Conservation (phyloP, 2,329 filamentous ascomycete genomes). For the Trichothecium roseum region DNA sequence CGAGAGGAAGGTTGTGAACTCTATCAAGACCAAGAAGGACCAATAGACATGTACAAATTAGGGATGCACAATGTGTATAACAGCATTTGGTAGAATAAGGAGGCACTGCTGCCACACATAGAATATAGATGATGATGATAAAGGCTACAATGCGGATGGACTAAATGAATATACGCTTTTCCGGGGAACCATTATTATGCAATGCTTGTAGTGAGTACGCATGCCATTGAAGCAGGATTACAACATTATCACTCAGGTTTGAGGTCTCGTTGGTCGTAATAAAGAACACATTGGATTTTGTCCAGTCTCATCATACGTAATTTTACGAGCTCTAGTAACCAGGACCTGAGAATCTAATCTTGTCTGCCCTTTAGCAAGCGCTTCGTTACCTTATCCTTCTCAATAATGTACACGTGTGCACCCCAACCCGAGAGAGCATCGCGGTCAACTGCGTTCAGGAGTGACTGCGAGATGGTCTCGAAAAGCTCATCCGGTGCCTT, state of each 20-base stretch:
- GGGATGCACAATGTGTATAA: conserved; percentile 8
- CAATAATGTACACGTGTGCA: conserved; percentile 97
- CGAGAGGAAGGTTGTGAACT: conserved; percentile 31
- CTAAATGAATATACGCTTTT: conserved; percentile 1
- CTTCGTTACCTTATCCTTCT: conserved; percentile 99
- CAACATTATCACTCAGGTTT: too few relatives aligned
- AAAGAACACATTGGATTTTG: too few relatives aligned
- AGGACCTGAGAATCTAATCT: conserved; percentile 46
- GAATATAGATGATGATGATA: conserved; percentile 14
- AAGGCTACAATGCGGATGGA: conserved; percentile 4
- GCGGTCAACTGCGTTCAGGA: conserved; percentile 91
- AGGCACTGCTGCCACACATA: conserved; percentile 15
- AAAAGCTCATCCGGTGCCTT: conserved; percentile 89
- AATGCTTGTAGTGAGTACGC: too few relatives aligned
- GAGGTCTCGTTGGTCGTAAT: too few relatives aligned
- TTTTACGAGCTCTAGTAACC: background rate
- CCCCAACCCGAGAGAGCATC: conserved; percentile 97
- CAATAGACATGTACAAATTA: conserved; percentile 24
- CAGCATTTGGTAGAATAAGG: conserved; percentile 9
- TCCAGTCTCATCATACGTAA: too few relatives aligned
- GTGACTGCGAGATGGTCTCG: conserved; percentile 92
- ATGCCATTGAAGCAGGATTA: too few relatives aligned
- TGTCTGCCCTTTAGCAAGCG: conserved; percentile 95
- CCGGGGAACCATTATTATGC: too few relatives aligned
- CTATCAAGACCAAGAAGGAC: conserved; percentile 42